A percentile compares a stretch with the other conserved stretches of the same genome.
Evolutionary conservation across 352 stramenopile genomes (phyloP).

Genomic region (Globisporangium carolinianum): DNA sequence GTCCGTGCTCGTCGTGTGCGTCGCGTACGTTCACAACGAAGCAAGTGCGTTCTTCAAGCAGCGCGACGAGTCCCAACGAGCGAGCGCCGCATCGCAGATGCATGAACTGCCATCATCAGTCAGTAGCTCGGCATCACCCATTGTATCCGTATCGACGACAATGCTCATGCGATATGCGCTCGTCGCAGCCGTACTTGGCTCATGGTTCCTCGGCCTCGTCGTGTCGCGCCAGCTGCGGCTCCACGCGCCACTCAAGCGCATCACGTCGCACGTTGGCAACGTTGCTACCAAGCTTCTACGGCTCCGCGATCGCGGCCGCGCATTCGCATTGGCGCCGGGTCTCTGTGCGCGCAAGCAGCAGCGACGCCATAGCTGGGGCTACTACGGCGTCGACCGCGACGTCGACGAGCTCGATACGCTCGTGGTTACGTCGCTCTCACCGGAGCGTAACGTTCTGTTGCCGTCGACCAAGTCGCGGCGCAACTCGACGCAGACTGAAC

Average conservation of each 20-base stretch:
- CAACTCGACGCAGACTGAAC: constrained; percentile 7
- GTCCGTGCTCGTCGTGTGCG: constrained; percentile 53
- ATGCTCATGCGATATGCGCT: constrained; percentile 31
- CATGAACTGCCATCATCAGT: no score
- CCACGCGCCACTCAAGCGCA: constrained; percentile 39
- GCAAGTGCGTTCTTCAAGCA: constrained; percentile 31
- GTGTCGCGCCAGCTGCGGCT: constrained; percentile 38
- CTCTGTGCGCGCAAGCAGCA: constrained; percentile 7
- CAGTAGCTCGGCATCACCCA: neutral
- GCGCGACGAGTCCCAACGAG: neutral
- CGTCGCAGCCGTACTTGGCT: constrained; percentile 25
- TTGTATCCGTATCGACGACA: neutral
- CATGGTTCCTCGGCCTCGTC: constrained; percentile 41
- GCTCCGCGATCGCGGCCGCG: constrained; percentile 23
- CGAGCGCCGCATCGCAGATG: neutral
- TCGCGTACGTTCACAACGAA: constrained; percentile 62
- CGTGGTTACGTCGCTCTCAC: constrained; percentile 63
- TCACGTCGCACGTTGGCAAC: constrained; percentile 15
- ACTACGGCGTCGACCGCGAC: constrained; percentile 26
- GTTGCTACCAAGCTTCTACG: no score
- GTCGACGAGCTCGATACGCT: constrained; percentile 69
- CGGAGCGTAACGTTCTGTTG: constrained; percentile 29
- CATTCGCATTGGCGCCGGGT: constrained; percentile 6
- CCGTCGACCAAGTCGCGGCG: neutral
- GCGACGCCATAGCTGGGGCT: constrained; percentile 18